Evolutionary conservation across 345 rosid genomes (phyloP), one percentile per base, ranked within the genome.

Genomic region (Mallotus nudiflorus): DNA sequence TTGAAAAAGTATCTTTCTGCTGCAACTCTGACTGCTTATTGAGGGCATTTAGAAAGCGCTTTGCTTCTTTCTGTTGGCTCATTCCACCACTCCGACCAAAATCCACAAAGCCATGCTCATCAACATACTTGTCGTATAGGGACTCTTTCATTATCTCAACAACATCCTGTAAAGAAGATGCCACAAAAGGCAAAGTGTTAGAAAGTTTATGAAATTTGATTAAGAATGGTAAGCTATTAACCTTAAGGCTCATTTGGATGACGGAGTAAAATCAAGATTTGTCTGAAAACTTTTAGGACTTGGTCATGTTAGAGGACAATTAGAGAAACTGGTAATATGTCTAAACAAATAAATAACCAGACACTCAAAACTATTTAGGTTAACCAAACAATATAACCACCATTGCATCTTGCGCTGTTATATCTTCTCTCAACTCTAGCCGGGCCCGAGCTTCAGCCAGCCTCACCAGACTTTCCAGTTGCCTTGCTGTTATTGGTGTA

Each of bases 21-120:
- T 83, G 93, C 85, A 86, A 80, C 68, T 83, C 97, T 45, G 97
- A 89, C 73, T 90, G 99, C 80, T 86, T 92, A 73, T 88, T 88
- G 39, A 95, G 89, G 77, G 96, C 96, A 82, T 90, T 84, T 59
- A 92, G 81, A 80, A 95, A 95, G 55, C 97, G 87, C 80, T 85
- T 95, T 66, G 96, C 97, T 81, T 95, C 97, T 70, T 92, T 95
- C 70, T 90, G 99, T 75, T 90, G 96, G 77, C 99, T 95, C 99
- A 92, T 92, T 66, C 97, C 99, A 33, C 99, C 96, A 65, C 97
- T 89, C 63, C 92, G 86, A 73, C 91, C 93, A 63, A 86, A 95
- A 84, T 95, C 96, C 75, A 90, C 96, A 71, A 80, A 66, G 62
- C 99, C 98, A 78, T 89, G 92, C 84, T 95, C 99, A 68, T 95